phyloP scores from a whole-genome alignment of 768 basidiomycete genomes.

The Boletus sp. region DNA sequence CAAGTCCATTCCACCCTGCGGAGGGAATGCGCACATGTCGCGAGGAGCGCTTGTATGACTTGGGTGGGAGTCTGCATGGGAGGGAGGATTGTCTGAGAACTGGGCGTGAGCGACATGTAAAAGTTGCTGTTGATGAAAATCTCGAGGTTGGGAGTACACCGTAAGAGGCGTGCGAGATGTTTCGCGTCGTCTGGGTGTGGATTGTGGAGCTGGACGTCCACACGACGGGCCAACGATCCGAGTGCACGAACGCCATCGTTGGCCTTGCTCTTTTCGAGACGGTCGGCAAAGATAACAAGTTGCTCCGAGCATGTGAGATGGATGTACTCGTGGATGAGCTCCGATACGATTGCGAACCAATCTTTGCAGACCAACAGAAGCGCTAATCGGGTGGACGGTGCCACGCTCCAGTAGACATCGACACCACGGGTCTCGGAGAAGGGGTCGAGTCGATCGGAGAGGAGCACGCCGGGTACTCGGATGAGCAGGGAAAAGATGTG shows the following conservation, averaged over 20 bases:
- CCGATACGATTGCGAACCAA: constrained; percentile 36
- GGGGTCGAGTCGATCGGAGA: constrained; percentile 38
- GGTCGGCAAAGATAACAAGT: constrained; percentile 32
- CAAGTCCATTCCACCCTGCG: constrained; percentile 45
- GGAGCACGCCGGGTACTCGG: constrained; percentile 32
- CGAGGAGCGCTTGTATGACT: constrained; percentile 34
- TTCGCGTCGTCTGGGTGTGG: constrained; percentile 18
- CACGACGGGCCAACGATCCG: constrained; percentile 39
- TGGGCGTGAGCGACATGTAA: constrained; percentile 23
- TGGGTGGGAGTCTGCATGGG: constrained; percentile 28
- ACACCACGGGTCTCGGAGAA: constrained; percentile 34
- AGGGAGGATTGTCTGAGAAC: constrained; percentile 18
- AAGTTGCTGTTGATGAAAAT: constrained; percentile 42
- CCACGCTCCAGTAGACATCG: constrained; percentile 31
- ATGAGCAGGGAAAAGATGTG: constrained; percentile 36
- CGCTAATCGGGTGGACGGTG: constrained; percentile 25
- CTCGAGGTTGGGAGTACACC: constrained; percentile 41
- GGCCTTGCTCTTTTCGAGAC: constrained; percentile 31
- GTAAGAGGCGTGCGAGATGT: constrained; percentile 36
- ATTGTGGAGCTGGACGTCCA: constrained; percentile 41
- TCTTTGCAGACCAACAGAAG: constrained; percentile 37
- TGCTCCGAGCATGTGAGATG: constrained; percentile 37
- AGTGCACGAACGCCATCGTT: constrained; percentile 25
- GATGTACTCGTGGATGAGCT: constrained; percentile 41
- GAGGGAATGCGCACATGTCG: constrained; percentile 33